These are phyloP conservation scores for Pseudogymnoascus sp. DNA, from an alignment of 2,329 filamentous ascomycete genomes.

Conservation along the genomic window DNA sequence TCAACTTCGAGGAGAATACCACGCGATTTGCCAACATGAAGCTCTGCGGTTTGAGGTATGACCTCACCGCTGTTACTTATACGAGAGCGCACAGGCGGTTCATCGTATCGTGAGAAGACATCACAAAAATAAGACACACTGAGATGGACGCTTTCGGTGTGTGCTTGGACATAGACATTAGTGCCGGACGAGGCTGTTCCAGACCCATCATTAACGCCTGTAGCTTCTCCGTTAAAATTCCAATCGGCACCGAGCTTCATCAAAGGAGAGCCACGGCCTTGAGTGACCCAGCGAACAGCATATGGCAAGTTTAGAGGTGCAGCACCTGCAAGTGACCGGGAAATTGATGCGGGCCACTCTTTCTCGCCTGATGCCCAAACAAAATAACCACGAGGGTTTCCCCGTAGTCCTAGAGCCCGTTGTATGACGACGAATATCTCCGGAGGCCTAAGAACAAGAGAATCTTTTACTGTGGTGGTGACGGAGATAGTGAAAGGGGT, in stretches of 20 bases:
- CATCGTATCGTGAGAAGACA: constrained; percentile 1
- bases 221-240: background rate
- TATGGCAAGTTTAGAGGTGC: background rate
- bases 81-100: constrained; percentile 11
- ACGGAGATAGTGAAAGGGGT: background rate
- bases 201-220: background rate
- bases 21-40: constrained; percentile 26
- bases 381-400: background rate
- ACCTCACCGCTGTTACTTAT: constrained; percentile 9
- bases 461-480: background rate
- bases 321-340: background rate
- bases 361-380: background rate
- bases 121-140: background rate
- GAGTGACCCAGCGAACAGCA: background rate
- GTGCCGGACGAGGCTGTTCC: background rate
- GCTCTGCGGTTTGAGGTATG: background rate
- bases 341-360: background rate
- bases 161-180: background rate
- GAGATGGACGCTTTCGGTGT: background rate
- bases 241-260: background rate
- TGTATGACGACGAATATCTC: background rate
- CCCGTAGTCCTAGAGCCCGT: background rate
- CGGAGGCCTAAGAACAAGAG: background rate
- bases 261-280: background rate
- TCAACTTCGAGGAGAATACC: constrained; percentile 22